A percentile compares a stretch with the other conserved stretches of the same genome.
phyloP scores from a whole-genome alignment of 371 early-diverging fungal species.

The Mucor velutinosus region DNA sequence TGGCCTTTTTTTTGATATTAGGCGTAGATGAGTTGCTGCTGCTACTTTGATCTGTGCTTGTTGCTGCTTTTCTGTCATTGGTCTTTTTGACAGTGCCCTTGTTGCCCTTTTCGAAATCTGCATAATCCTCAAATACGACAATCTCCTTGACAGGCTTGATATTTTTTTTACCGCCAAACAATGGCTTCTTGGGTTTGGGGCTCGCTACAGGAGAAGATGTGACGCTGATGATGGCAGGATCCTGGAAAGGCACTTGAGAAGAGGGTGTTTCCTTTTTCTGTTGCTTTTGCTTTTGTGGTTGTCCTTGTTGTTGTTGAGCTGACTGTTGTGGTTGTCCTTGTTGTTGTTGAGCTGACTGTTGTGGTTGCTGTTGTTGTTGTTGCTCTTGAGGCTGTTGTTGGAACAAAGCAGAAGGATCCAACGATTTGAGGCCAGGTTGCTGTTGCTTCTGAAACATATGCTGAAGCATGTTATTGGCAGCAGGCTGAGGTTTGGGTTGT shows the following conservation, averaged over 20 bases:
- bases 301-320: not conserved
- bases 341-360: not conserved
- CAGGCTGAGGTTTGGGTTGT: not conserved
- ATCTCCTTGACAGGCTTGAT: slow-evolving; percentile 8
- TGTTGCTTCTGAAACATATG: not conserved
- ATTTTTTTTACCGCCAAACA: slow-evolving; percentile 10
- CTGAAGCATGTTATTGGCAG: not conserved
- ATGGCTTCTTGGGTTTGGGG: slow-evolving; percentile 1
- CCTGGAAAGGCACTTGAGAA: slow-evolving; percentile 12
- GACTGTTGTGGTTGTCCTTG: too few relatives aligned
- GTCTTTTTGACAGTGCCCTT: slow-evolving; percentile 6
- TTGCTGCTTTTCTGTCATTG: not conserved
- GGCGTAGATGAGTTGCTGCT: not conserved
- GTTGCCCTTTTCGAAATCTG: slow-evolving; percentile 15
- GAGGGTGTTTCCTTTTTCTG: not conserved
- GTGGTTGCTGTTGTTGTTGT: not conserved
- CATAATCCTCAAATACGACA: slow-evolving; percentile 21
- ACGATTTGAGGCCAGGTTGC: not conserved
- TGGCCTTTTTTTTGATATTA: not conserved
- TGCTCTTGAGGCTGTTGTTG: not conserved
- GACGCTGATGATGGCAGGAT: slow-evolving; percentile 33
- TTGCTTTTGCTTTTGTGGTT: not conserved
- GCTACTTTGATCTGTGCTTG: too few relatives aligned
- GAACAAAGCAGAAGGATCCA: not conserved
- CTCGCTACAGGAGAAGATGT: not conserved